A percentile compares a stretch with the other conserved stretches of the same genome.
phyloP scores from a whole-genome alignment of 345 rosid species.

The Gossypium raimondii region DNA sequence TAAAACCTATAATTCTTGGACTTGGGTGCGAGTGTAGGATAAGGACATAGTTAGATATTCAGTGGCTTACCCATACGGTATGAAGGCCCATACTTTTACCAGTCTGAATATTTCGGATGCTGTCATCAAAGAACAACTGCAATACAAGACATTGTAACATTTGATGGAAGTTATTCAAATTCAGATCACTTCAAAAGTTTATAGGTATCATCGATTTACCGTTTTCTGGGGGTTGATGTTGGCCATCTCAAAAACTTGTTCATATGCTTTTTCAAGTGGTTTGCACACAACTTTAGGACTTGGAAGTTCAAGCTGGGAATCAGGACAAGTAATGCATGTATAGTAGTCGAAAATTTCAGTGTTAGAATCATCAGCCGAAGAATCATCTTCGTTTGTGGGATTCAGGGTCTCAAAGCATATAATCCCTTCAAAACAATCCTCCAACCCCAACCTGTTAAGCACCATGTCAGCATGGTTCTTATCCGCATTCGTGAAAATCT shows the following conservation, averaged over 20 bases:
- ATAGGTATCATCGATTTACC: slow-evolving; percentile 34
- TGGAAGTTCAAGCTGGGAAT: slow-evolving; percentile 39
- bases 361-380: slow-evolving; percentile 16
- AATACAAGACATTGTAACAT: background rate
- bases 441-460: slow-evolving; percentile 74
- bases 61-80: slow-evolving; percentile 67
- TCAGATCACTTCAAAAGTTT: background rate
- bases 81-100: slow-evolving; percentile 74
- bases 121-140: slow-evolving; percentile 93
- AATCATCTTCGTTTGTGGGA: slow-evolving; percentile 31
- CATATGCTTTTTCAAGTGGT: slow-evolving; percentile 72
- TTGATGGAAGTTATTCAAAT: background rate
- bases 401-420: slow-evolving; percentile 88
- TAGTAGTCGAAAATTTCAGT: slow-evolving; percentile 34
- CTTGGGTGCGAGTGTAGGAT: background rate
- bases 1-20: background rate
- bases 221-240: slow-evolving; percentile 71
- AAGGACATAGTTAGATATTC: background rate
- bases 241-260: slow-evolving; percentile 62
- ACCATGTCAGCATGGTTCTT: slow-evolving; percentile 60
- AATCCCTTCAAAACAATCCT: slow-evolving; percentile 80
- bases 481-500: slow-evolving; percentile 92
- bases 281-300: slow-evolving; percentile 69
- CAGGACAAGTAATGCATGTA: slow-evolving; percentile 30
- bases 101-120: slow-evolving; percentile 66